phyloP scores from a whole-genome alignment of 2,329 filamentous ascomycete species.

The Verticillium nonalfalfae region DNA sequence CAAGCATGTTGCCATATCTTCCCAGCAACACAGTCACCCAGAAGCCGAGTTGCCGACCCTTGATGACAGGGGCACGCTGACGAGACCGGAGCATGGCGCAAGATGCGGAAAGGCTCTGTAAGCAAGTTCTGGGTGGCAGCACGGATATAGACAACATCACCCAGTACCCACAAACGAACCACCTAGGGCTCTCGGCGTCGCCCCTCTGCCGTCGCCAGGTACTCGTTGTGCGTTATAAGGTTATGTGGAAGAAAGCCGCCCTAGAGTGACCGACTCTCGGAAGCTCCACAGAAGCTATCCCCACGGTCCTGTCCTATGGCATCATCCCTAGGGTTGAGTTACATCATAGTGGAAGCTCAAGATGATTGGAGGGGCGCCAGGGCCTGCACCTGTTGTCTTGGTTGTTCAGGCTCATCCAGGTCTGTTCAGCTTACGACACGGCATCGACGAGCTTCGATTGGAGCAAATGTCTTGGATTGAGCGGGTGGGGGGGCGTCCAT shows the following conservation, averaged over 20 bases:
- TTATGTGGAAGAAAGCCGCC: not conserved
- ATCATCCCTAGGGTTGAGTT: not conserved
- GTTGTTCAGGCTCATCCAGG: not conserved
- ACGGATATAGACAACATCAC: not conserved
- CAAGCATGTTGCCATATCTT: not conserved
- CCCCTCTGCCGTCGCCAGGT: not conserved
- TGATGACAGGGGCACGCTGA: not conserved
- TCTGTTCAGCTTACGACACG: not conserved
- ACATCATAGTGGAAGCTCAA: not conserved
- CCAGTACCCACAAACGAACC: not conserved
- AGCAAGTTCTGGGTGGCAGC: not conserved
- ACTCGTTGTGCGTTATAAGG: not conserved
- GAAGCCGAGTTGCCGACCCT: not conserved
- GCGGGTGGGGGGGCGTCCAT: not conserved
- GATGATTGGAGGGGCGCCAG: not conserved
- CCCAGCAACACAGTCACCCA: not conserved
- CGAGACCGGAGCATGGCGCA: not conserved
- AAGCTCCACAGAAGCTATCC: not conserved
- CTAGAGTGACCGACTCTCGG: not conserved
- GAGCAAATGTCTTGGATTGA: not conserved
- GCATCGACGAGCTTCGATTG: not conserved
- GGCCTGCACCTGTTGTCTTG: not conserved
- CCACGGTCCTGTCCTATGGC: not conserved
- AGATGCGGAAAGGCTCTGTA: not conserved
- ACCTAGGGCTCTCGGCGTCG: not conserved